Evolutionary conservation across 768 basidiomycete genomes (phyloP).

Genomic region (Paxillus ammoniavirescens): DNA sequence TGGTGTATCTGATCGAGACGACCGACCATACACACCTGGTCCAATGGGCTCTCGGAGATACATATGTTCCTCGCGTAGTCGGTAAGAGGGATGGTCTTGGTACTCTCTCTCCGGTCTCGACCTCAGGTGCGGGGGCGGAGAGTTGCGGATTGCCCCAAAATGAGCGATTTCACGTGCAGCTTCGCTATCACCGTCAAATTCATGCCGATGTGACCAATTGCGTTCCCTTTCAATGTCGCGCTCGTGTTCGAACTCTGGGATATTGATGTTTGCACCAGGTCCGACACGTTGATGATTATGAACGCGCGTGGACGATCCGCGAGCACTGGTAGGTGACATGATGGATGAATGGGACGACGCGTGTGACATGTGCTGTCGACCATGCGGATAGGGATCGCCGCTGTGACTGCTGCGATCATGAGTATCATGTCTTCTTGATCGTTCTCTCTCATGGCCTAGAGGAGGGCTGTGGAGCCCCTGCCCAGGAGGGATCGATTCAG

Average conservation of each 20-base stretch:
- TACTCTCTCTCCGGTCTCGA: constrained; percentile 35
- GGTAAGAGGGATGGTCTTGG: constrained; percentile 29
- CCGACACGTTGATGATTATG: constrained; percentile 71
- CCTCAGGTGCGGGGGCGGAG: constrained; percentile 40
- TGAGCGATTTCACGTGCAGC: constrained; percentile 30
- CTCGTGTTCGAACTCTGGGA: constrained; percentile 33
- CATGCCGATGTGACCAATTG: constrained; percentile 35
- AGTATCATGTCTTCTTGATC: constrained; percentile 48
- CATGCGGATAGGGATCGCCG: constrained; percentile 33
- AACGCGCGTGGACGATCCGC: constrained; percentile 39
- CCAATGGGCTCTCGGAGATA: constrained; percentile 33
- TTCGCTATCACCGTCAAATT: constrained; percentile 44
- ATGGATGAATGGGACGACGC: constrained; percentile 34
- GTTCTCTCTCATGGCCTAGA: constrained; percentile 39
- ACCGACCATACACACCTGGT: constrained; percentile 28
- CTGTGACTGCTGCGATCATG: constrained; percentile 40
- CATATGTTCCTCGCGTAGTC: constrained; percentile 26
- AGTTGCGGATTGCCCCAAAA: constrained; percentile 35
- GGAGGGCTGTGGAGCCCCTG: constrained; percentile 51
- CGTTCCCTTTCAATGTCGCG: constrained; percentile 51
- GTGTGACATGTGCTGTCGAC: constrained; percentile 30
- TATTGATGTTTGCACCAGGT: constrained; percentile 55
- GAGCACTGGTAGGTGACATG: constrained; percentile 34
- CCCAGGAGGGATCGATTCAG: constrained; percentile 45
- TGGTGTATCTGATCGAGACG: constrained; percentile 58